These are phyloP conservation scores for Lichina pygmaea DNA, from an alignment of 495 filamentous ascomycete species.

Conservation along the genomic window DNA sequence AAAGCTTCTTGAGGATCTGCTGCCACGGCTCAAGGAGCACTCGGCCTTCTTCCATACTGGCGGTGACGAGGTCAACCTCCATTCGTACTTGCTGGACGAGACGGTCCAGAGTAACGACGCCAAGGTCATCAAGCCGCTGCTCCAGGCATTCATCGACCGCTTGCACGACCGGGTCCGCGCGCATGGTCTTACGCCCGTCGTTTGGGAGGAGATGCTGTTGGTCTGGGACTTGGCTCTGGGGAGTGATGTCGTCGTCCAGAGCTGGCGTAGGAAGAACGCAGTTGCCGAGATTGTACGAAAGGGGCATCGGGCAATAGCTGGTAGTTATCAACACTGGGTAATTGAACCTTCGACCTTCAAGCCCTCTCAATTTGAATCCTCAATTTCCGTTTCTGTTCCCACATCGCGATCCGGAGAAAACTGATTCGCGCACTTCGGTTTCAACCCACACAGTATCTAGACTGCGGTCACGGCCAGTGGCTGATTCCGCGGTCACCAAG, in stretches of 20 bases:
- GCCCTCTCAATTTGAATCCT: neutral
- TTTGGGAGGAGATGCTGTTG: constrained; percentile 65
- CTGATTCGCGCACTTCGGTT: neutral
- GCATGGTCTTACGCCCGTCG: constrained; percentile 34
- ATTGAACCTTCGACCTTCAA: constrained; percentile 4
- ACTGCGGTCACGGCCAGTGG: constrained; percentile 59
- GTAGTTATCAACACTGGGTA: constrained; percentile 54
- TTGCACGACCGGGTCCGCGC: constrained; percentile 29
- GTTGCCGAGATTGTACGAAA: constrained; percentile 24
- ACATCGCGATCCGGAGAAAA: neutral
- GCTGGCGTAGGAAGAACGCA: constrained; percentile 33
- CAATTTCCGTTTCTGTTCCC: neutral
- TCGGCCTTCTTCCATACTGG: constrained; percentile 56
- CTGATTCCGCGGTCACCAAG: constrained; percentile 17
- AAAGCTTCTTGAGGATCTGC: constrained; percentile 38
- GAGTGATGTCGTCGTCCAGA: constrained; percentile 37
- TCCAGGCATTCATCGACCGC: constrained; percentile 43
- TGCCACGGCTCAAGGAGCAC: constrained; percentile 41
- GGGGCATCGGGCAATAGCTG: constrained; percentile 41
- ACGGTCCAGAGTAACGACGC: constrained; percentile 33
- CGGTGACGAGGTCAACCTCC: constrained; percentile 55
- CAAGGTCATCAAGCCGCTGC: constrained; percentile 32
- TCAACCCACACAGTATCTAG: constrained; percentile 30
- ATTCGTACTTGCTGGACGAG: constrained; percentile 45
- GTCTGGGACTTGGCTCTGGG: constrained; percentile 46